phyloP scores from a whole-genome alignment of 2,329 filamentous ascomycete genomes.

The Akanthomyces lecanii region DNA sequence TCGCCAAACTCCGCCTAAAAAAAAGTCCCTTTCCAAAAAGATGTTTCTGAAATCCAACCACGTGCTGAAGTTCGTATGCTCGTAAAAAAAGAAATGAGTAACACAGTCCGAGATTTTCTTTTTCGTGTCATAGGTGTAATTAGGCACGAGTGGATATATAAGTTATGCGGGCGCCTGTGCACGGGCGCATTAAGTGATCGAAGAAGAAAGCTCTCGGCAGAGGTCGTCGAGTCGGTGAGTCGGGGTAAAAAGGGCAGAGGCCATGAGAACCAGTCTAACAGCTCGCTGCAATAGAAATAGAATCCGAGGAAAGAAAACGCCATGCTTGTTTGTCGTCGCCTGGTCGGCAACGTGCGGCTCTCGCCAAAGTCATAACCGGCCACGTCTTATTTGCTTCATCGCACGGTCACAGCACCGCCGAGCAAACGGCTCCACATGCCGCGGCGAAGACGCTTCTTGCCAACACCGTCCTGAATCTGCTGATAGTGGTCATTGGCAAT shows the following conservation, averaged over 20 bases:
- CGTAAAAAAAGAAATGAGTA: not conserved
- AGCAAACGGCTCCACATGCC: conserved; percentile 54
- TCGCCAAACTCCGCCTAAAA: conserved; percentile 13
- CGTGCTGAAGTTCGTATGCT: conserved; percentile 13
- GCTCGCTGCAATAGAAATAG: not conserved
- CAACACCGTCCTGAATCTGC: conserved; percentile 43
- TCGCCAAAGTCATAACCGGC: conserved; percentile 22
- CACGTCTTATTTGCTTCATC: conserved; percentile 26
- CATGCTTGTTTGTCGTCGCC: conserved; percentile 5
- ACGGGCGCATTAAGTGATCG: conserved; percentile 14
- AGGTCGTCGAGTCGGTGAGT: not conserved
- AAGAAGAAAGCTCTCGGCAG: conserved; percentile 1
- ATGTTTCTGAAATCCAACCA: conserved; percentile 11
- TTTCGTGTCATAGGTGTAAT: conserved; percentile 8
- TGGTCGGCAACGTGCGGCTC: conserved; percentile 20
- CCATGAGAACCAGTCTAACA: conserved; percentile 15
- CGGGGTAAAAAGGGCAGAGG: not conserved
- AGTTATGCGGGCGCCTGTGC: conserved; percentile 14
- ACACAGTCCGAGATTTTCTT: not conserved
- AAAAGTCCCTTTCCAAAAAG: conserved; percentile 6
- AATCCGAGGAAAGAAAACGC: conserved; percentile 13
- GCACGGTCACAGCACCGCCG: conserved; percentile 39
- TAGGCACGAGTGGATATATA: conserved; percentile 10
- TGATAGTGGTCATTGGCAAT: conserved; percentile 50
- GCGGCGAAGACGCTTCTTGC: conserved; percentile 47